Evolutionary conservation across 176 grass and related monocot species (phyloP).

Genomic region (Zoysia pacifica): DNA sequence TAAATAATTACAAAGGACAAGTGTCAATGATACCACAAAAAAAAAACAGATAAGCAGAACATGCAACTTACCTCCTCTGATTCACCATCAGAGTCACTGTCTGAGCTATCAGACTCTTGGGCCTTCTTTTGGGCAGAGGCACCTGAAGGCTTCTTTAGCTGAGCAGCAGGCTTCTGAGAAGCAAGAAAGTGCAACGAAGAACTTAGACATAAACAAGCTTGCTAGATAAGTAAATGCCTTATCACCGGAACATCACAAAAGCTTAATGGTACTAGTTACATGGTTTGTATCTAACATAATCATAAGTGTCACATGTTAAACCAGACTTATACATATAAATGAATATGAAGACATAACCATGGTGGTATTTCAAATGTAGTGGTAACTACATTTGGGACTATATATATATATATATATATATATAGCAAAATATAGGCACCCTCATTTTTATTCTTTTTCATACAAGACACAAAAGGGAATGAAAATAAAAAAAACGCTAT

Average conservation of each 20-base stretch:
- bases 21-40: not conserved
- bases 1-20: not conserved
- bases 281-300: not conserved
- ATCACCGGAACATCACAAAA: not conserved
- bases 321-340: too few relatives aligned
- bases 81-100: slow-evolving; percentile 52
- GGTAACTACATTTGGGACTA: too few relatives aligned
- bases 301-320: too few relatives aligned
- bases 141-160: slow-evolving; percentile 44
- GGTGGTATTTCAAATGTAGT: too few relatives aligned
- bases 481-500: too few relatives aligned
- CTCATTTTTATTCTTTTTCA: not conserved
- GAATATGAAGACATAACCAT: too few relatives aligned
- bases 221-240: not conserved
- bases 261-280: not conserved
- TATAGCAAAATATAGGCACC: not conserved
- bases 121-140: slow-evolving; percentile 40
- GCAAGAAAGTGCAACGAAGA: not conserved
- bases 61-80: slow-evolving; percentile 46
- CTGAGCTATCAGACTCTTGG: slow-evolving; percentile 40
- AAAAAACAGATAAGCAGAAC: too few relatives aligned
- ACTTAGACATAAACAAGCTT: not conserved
- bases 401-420: too few relatives aligned
- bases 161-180: slow-evolving; percentile 48
- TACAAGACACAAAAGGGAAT: too few relatives aligned